These are phyloP conservation scores for Aquilaria agallochum DNA, from an alignment of 441 rosid genomes.

Conservation along the genomic window DNA sequence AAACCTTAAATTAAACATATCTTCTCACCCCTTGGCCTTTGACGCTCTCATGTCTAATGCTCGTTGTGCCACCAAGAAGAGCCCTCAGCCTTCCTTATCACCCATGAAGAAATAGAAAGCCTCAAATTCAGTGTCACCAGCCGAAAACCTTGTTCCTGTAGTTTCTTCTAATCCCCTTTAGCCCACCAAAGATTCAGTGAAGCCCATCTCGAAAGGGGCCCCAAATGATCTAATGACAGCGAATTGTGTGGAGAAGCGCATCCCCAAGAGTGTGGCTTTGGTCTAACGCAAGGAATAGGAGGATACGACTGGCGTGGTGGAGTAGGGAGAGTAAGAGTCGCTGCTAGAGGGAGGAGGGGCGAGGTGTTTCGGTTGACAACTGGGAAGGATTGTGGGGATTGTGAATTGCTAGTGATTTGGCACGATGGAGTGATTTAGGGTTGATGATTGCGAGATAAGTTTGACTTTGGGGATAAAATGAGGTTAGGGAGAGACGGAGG, in stretches of 20 bases:
- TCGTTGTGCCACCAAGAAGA: constrained; percentile 67
- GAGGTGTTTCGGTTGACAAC: too few relatives aligned
- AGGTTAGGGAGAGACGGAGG: too few relatives aligned
- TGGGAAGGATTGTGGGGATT: too few relatives aligned
- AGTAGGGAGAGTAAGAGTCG: too few relatives aligned
- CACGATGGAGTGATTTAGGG: too few relatives aligned
- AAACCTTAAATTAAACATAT: constrained; percentile 38
- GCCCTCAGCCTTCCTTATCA: constrained; percentile 33
- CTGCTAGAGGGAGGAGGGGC: too few relatives aligned
- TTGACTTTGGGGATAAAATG: too few relatives aligned
- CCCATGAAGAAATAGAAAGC: constrained; percentile 59
- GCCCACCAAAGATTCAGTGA: not conserved
- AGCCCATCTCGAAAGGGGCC: constrained; percentile 8
- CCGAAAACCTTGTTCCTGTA: constrained; percentile 25
- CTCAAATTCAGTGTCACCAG: constrained; percentile 12
- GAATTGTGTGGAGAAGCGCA: constrained; percentile 7
- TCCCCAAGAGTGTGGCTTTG: too few relatives aligned
- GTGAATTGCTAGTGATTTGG: too few relatives aligned
- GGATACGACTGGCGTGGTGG: too few relatives aligned
- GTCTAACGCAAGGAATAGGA: too few relatives aligned
- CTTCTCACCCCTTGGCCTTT: constrained; percentile 77
- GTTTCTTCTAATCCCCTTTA: constrained; percentile 10
- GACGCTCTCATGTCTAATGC: constrained; percentile 82
- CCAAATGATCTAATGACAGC: not conserved
- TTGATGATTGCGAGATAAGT: too few relatives aligned